Conservation (phyloP, 2,329 filamentous ascomycete species). For the Mollisia scopiformis region DNA sequence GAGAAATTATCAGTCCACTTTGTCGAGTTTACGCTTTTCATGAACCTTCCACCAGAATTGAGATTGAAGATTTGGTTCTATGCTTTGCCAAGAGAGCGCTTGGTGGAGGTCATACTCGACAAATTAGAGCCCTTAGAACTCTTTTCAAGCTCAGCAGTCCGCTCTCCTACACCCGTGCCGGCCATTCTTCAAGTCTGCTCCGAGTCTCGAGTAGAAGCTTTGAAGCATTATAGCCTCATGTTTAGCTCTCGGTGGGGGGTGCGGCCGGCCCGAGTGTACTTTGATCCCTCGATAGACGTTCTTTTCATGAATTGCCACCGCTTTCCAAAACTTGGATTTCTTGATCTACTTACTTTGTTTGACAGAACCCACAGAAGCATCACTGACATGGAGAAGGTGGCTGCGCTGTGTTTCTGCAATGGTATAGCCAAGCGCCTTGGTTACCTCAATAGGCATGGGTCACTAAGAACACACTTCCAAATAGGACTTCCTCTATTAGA, state of each 20-base stretch:
- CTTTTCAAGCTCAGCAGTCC: background rate
- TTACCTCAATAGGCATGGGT: background rate
- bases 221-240: background rate
- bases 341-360: background rate
- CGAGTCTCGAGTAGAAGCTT: conserved; percentile 2
- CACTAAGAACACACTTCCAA: background rate
- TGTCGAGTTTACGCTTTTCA: background rate
- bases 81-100: background rate
- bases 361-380: background rate
- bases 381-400: background rate
- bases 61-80: background rate
- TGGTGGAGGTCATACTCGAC: background rate
- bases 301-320: conserved; percentile 1
- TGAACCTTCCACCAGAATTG: background rate
- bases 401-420: background rate
- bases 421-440: background rate
- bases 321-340: background rate
- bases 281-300: background rate
- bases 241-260: background rate
- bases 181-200: background rate
- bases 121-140: too few relatives aligned
- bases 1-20: background rate
- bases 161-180: background rate
- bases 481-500: background rate
- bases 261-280: background rate